Evolutionary conservation across 371 early-diverging fungal genomes (phyloP).

Genomic region (Mucor lusitanicus): DNA sequence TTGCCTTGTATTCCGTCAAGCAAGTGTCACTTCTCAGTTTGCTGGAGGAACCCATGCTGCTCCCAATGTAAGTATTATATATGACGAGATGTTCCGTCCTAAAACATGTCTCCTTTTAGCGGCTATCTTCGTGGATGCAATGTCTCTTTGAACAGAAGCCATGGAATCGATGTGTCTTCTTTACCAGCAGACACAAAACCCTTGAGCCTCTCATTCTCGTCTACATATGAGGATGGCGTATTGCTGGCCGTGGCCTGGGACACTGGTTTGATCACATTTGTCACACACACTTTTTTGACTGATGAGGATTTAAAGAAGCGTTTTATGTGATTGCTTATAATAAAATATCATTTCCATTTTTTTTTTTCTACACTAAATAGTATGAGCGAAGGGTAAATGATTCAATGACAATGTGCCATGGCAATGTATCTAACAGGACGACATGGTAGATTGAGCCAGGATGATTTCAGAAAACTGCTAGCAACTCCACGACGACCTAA

Average conservation of each 20-base stretch:
- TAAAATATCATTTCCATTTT: background rate
- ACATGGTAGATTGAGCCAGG: slow-evolving; percentile 64
- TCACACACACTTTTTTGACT: slow-evolving; percentile 23
- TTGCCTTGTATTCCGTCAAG: slow-evolving; percentile 30
- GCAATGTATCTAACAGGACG: background rate
- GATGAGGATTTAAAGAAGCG: slow-evolving; percentile 13
- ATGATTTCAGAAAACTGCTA: slow-evolving; percentile 79
- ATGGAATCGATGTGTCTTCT: background rate
- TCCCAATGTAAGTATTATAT: slow-evolving; percentile 30
- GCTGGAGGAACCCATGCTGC: slow-evolving; percentile 15
- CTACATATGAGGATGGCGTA: slow-evolving; percentile 16
- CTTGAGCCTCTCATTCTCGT: slow-evolving; percentile 22
- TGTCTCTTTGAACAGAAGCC: background rate
- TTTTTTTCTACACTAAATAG: background rate
- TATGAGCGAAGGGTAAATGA: slow-evolving; percentile 1
- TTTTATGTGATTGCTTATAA: slow-evolving; percentile 8
- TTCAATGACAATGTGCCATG: background rate
- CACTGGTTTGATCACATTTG: slow-evolving; percentile 34
- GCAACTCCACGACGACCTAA: slow-evolving; percentile 69
- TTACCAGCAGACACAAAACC: slow-evolving; percentile 15
- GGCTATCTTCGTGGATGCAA: slow-evolving; percentile 35
- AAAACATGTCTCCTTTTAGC: too few species aligned
- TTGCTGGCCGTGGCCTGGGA: slow-evolving; percentile 34
- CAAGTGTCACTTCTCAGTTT: slow-evolving; percentile 17
- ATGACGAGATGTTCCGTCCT: too few species aligned